phyloP scores from a whole-genome alignment of 352 stramenopile species.

The Phytophthora ramorum region DNA sequence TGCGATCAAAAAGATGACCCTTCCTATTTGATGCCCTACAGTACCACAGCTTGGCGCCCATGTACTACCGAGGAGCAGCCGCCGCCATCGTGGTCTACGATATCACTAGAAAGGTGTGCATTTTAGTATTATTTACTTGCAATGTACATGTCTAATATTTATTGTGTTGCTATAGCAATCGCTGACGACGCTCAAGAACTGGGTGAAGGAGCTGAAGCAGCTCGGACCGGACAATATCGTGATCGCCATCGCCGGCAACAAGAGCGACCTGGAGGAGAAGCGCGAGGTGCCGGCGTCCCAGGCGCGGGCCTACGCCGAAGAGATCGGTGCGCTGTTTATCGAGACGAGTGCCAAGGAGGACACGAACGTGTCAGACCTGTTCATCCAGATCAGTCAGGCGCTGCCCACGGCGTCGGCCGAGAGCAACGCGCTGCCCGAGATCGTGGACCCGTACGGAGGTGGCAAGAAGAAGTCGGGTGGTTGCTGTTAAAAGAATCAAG shows the following conservation, averaged over 20 bases:
- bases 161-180: constrained; percentile 66
- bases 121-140: constrained; percentile 21
- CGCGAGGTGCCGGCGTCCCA: constrained; percentile 88
- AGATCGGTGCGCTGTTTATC: constrained; percentile 94
- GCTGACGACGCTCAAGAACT: constrained; percentile 95
- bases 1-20: too few relatives aligned
- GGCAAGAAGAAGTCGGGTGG: constrained; percentile 86
- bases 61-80: constrained; percentile 98
- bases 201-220: constrained; percentile 94
- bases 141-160: too few relatives aligned
- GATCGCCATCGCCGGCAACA: constrained; percentile 96
- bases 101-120: constrained; percentile 93
- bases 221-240: constrained; percentile 94
- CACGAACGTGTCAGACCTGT: constrained; percentile 94
- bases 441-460: constrained; percentile 85
- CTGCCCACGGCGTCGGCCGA: constrained; percentile 73
- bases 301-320: constrained; percentile 91
- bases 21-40: constrained; percentile 27
- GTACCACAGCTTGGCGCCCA: constrained; percentile 97
- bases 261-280: constrained; percentile 92
- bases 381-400: constrained; percentile 91
- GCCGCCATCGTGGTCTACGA: constrained; percentile 98
- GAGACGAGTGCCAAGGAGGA: constrained; percentile 96
- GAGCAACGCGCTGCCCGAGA: constrained; percentile 86
- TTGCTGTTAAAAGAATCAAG: constrained; percentile 64